These are phyloP conservation scores for Phytopythium kandeliae DNA, from an alignment of 352 stramenopile genomes.

Conservation along the genomic window DNA sequence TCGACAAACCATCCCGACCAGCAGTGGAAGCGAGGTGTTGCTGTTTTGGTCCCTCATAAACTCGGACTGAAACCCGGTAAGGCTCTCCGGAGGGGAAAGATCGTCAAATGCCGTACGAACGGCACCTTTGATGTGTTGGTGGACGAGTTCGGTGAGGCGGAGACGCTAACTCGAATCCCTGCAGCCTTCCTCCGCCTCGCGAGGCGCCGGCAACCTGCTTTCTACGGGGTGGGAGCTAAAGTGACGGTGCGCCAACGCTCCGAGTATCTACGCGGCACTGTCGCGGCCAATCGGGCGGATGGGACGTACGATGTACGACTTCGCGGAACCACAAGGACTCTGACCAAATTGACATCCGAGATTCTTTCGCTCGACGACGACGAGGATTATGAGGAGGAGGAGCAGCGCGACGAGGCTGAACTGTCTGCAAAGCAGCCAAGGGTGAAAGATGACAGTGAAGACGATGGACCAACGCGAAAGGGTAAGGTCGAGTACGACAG, in stretches of 20 bases:
- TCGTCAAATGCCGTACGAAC: slow-evolving; percentile 45
- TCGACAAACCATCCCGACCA: neutral
- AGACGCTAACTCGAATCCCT: slow-evolving; percentile 37
- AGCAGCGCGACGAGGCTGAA: slow-evolving; percentile 5
- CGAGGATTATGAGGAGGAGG: slow-evolving; percentile 21
- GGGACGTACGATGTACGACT: slow-evolving; percentile 54
- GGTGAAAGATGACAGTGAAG: slow-evolving; percentile 7
- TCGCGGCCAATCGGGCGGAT: slow-evolving; percentile 33
- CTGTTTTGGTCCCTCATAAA: slow-evolving; percentile 38
- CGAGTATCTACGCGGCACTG: slow-evolving; percentile 46
- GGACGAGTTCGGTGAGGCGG: slow-evolving; percentile 34
- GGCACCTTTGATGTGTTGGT: slow-evolving; percentile 58
- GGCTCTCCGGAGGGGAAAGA: slow-evolving; percentile 27
- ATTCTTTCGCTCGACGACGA: slow-evolving; percentile 40
- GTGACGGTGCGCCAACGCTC: slow-evolving; percentile 51
- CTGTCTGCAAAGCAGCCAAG: neutral
- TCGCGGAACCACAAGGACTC: slow-evolving; percentile 12
- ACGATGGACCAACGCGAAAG: slow-evolving; percentile 7
- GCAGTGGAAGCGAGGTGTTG: slow-evolving; percentile 18
- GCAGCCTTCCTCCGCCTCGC: slow-evolving; percentile 12
- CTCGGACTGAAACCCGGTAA: slow-evolving; percentile 31
- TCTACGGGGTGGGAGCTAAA: slow-evolving; percentile 28
- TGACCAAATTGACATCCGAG: slow-evolving; percentile 31
- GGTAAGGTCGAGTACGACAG: slow-evolving; percentile 5
- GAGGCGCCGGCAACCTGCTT: slow-evolving; percentile 14